Base-by-base conservation (phyloP, 2,329 filamentous ascomycete species). In the Mycogone perniciosa region DNA sequence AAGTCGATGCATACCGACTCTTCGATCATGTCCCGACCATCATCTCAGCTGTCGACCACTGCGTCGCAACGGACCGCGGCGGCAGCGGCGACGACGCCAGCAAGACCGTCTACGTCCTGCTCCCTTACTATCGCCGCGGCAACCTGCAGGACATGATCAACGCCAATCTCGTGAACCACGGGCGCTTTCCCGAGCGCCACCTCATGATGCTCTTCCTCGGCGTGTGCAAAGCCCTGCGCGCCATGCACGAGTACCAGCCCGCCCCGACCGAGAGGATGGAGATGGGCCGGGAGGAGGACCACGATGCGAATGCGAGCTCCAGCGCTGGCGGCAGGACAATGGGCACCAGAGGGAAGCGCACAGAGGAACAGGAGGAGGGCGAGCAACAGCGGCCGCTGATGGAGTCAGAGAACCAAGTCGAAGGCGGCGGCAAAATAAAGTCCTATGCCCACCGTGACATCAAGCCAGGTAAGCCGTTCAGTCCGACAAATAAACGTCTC, bases 131-230 rank as follows among this genome's bases (percentile, higher is more conserved):
- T 73, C 79, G 90, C 61, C 80, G 92, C 58, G 93, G 93, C 10
- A 99, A 99, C 68, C 78, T 99, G 35, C 93, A 99, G 72, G 93
- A 99, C 71, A 86, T 95, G 65, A 97, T 99, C 76, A 99, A 99
- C 69, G 92, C 93, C 57, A 99, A 99, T 70, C 76, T 97, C 49
- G 92, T 99, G 69, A 97, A 97, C 69, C 89, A 95, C 67, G 88
- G 88, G 35, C 80, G 79, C 46, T 97, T 99, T 62, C 90, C 92
- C 1, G 92, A 97, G 73, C 81, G 84, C 65, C 79, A 85, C 61
- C 75, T 99, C 55, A 92, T 97, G 90, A 76, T 85, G 52, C 71
- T 99, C 53, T 96, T 99, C 67, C 73, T 96, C 39, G 93, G 93
- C 11, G 90, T 99, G 2, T 96, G 92, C 67, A 83, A 84, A 62